Base-by-base conservation (phyloP, 163 green algal genomes). In the Smithsoniella earleae region DNA sequence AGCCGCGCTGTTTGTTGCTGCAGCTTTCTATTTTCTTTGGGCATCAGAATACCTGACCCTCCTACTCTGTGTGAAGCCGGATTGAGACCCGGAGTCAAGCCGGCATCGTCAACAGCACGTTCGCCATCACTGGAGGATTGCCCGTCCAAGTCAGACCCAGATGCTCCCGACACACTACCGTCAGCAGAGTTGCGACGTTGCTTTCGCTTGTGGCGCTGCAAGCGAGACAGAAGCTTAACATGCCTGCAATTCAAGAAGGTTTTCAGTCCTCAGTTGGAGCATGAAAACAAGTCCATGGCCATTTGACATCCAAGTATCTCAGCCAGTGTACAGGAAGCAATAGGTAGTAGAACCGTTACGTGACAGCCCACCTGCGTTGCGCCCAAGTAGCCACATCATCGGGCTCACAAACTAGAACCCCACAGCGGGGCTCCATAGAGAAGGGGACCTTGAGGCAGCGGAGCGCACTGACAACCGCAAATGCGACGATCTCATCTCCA, bases 351-450 rank as follows among this genome's bases (percentile, higher is more conserved):
- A 1, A 18, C 4, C 25, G 6, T 25, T 25, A 6, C 8, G 49
- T 10, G 1, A 27, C 8, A 2, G 49, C 49, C 5, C 0, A 64
- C 49, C 49, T 25, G 58, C 58, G 58, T 16, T 69, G 58, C 2
- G 58, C 58, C 58, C 58, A 69, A 4, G 58, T 13, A 31, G 58
- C 27, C 30, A 69, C 22, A 13, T 69, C 58, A 16, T 69, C 58
- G 27, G 58, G 30, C 30, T 69, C 58, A 31, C 58, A 69, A 30
- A 69, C 58, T 5, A 69, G 10, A 3, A 69, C 58, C 8, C 58
- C 58, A 31, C 31, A n/a, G 58, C 58, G 30, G n/a, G n/a, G 25
- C 58, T 69, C 58, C 58, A 34, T 33, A 31, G 28, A 16, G 25
- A 28, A 34, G n/a, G 18, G 58, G 1, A 69, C 27, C 27, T 36